Evolutionary conservation across 2,329 filamentous ascomycete genomes (phyloP).

Genomic region (Penicillium sp.): DNA sequence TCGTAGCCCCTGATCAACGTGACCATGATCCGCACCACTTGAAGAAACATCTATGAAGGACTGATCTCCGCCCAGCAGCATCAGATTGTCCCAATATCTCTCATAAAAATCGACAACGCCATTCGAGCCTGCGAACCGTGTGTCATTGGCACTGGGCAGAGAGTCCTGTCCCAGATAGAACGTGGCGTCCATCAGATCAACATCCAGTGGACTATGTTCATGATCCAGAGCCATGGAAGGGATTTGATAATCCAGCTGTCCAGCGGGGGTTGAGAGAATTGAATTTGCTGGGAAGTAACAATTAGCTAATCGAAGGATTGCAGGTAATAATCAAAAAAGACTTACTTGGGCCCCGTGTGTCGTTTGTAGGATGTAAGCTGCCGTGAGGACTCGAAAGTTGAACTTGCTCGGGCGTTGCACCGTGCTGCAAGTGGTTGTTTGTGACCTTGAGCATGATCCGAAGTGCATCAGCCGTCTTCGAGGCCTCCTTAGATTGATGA

Average conservation of each 20-base stretch:
- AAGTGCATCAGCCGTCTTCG: slow-evolving; percentile 21
- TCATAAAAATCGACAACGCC: slow-evolving; percentile 21
- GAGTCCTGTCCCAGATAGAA: slow-evolving; percentile 19
- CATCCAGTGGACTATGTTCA: slow-evolving; percentile 14
- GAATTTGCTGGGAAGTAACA: background rate
- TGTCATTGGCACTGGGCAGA: background rate
- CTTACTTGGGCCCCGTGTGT: background rate
- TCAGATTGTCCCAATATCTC: slow-evolving; percentile 23
- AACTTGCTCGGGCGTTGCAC: slow-evolving; percentile 15
- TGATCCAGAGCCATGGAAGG: background rate
- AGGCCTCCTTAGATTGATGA: slow-evolving; percentile 20
- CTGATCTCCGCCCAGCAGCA: slow-evolving; percentile 18
- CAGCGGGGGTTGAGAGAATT: background rate
- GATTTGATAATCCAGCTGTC: background rate
- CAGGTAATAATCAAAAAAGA: background rate
- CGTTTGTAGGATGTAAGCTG: background rate
- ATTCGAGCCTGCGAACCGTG: slow-evolving; percentile 11
- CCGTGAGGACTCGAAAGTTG: background rate
- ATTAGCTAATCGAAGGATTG: background rate
- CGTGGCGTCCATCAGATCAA: slow-evolving; percentile 21
- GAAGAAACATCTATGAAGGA: background rate
- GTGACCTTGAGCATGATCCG: slow-evolving; percentile 22
- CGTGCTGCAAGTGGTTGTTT: slow-evolving; percentile 21
- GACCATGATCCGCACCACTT: background rate
- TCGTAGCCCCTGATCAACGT: background rate